phyloP scores from a whole-genome alignment of 257 asterid species.

The Forsythia viridissima region DNA sequence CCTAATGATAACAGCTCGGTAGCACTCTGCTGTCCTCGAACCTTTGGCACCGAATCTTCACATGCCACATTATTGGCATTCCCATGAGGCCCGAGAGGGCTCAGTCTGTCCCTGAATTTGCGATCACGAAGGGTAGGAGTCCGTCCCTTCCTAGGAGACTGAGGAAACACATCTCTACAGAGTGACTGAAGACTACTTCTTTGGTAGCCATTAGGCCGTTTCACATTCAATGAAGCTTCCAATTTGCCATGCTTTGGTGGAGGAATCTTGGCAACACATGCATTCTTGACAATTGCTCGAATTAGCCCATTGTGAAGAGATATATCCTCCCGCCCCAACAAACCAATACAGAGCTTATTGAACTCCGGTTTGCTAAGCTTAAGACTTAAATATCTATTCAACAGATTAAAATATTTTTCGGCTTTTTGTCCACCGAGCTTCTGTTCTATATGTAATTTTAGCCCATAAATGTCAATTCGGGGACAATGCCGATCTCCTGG shows the following conservation, averaged over 20 bases:
- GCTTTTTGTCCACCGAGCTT: slow-evolving; percentile 58
- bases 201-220: slow-evolving; percentile 47
- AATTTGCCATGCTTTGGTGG: slow-evolving; percentile 38
- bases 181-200: slow-evolving; percentile 45
- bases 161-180: slow-evolving; percentile 40
- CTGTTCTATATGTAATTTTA: slow-evolving; percentile 51
- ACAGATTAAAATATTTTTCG: slow-evolving; percentile 47
- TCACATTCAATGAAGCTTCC: slow-evolving; percentile 33
- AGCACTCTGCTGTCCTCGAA: slow-evolving; percentile 52
- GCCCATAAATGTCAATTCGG: slow-evolving; percentile 49
- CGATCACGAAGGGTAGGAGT: slow-evolving; percentile 45
- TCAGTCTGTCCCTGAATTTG: slow-evolving; percentile 43
- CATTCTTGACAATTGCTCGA: slow-evolving; percentile 54
- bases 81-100: slow-evolving; percentile 56
- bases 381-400: slow-evolving; percentile 42
- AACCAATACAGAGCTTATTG: slow-evolving; percentile 49
- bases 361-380: slow-evolving; percentile 56
- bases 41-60: slow-evolving; percentile 40
- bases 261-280: slow-evolving; percentile 46
- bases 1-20: too few relatives aligned
- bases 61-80: slow-evolving; percentile 33
- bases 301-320: slow-evolving; percentile 58
- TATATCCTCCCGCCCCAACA: slow-evolving; percentile 59
- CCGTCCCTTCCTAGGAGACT: slow-evolving; percentile 49
- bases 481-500: slow-evolving; percentile 48